Evolutionary conservation across 371 early-diverging fungal genomes (phyloP), one percentile per base, ranked within the genome.

Genomic region (Batrachochytrium dendrobatidis): DNA sequence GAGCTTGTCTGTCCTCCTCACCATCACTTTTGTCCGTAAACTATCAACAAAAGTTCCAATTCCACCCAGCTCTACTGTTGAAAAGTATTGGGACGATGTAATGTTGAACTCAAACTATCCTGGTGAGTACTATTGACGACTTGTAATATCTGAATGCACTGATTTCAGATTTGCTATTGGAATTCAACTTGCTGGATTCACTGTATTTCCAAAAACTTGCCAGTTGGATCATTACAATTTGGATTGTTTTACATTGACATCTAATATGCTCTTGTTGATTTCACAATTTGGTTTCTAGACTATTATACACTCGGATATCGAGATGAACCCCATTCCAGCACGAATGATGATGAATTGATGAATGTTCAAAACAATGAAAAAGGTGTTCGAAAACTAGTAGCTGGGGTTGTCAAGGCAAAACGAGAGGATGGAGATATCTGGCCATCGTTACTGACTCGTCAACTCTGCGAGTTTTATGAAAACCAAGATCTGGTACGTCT

Each of bases 381-480:
- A 12, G 44, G 60, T 39, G 68, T 76, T 61, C 64, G 68, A 6
- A 68, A 70, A 44, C 63, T 80, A 34, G 63, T 83, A 7, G 43
- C 59, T 15, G 71, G 67, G 0, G 74, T 74, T 32, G 70, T 80
- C 31, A 61, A 61, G 0, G 61, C 68, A 50, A 63, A 72, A 29
- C 64, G 69, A 5, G 77, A 73, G 7, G 71, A 74, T 30, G 81
- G 78, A 1, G 80, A 79, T 61, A 63, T 82, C 24, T 59, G 78
- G 25, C 81, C 81, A 10, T 74, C 77, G 18, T 68, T 83, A 5
- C 71, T 81, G n/a, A 74, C 79, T 1, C 69, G 80, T 53, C 75
- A 74, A 54, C 82, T 81, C 59, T 84, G 85, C 56, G 83, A 84
- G 52, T 68, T 83, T 25, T 88, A 85, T 60, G 71, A 78, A 49